Evolutionary conservation across 2,329 filamentous ascomycete genomes (phyloP).

Genomic region (Arthrobotrys conoides): DNA sequence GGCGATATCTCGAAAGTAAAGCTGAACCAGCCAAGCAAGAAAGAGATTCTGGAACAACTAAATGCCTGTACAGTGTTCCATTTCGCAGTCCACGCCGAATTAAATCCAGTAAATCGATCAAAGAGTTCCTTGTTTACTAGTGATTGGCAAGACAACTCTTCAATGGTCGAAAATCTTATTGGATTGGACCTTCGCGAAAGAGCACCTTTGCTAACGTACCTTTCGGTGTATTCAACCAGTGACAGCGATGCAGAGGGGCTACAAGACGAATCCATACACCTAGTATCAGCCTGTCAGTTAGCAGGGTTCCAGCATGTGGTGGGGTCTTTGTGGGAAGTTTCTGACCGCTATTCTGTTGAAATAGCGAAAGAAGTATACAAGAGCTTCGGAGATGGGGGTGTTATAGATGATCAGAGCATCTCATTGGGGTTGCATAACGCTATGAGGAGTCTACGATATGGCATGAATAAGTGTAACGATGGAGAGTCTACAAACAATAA

Average conservation of each 20-base stretch:
- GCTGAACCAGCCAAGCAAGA: slow-evolving; percentile 35
- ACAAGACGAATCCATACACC: slow-evolving; percentile 33
- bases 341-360: slow-evolving; percentile 65
- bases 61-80: slow-evolving; percentile 32
- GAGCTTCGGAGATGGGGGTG: background rate
- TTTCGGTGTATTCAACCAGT: slow-evolving; percentile 39
- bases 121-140: slow-evolving; percentile 29
- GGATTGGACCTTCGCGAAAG: background rate
- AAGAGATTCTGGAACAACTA: slow-evolving; percentile 20
- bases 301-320: slow-evolving; percentile 53
- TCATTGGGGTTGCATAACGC: slow-evolving; percentile 27
- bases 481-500: too few relatives aligned
- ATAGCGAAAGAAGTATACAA: slow-evolving; percentile 33
- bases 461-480: too few relatives aligned
- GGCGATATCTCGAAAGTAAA: too few relatives aligned
- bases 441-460: slow-evolving; percentile 8
- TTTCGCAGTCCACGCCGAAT: slow-evolving; percentile 38
- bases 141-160: slow-evolving; percentile 35
- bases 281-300: slow-evolving; percentile 43
- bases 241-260: slow-evolving; percentile 10
- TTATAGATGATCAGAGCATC: slow-evolving; percentile 2
- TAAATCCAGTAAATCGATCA: slow-evolving; percentile 28
- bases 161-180: slow-evolving; percentile 23
- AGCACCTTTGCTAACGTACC: slow-evolving; percentile 28
- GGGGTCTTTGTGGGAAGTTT: slow-evolving; percentile 66